Percentiles rank a stretch among this genome's conserved stretches.
These are phyloP conservation scores for Trichophaea hybrida DNA, from an alignment of 2,329 filamentous ascomycete genomes.

Conservation along the genomic window DNA sequence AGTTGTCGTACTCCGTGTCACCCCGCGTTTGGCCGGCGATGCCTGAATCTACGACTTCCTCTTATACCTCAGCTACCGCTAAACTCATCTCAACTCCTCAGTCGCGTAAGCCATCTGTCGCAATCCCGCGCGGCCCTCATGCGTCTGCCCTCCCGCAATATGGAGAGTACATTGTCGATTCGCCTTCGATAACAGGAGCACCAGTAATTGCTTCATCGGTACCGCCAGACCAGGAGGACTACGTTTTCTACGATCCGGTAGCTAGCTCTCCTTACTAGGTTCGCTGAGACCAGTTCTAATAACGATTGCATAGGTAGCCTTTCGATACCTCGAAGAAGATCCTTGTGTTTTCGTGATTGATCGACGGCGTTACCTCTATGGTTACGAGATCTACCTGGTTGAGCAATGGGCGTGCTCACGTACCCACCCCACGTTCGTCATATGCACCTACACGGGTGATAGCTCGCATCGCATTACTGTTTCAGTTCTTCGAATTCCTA, in stretches of 20 bases:
- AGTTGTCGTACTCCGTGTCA: background rate
- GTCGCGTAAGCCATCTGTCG: background rate
- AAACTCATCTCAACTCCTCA: background rate
- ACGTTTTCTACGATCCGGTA: slow-evolving; percentile 23
- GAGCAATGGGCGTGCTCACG: slow-evolving; percentile 97
- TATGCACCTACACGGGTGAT: slow-evolving; percentile 86
- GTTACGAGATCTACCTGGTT: slow-evolving; percentile 87
- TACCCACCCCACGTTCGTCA: slow-evolving; percentile 75
- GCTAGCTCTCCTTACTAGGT: background rate
- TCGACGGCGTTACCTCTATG: slow-evolving; percentile 52
- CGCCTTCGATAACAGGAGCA: background rate
- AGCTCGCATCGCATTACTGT: slow-evolving; percentile 62
- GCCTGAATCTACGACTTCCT: background rate
- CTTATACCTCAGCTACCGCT: background rate
- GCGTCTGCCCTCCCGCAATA: background rate
- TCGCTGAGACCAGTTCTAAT: slow-evolving; percentile 2
- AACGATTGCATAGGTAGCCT: slow-evolving; percentile 22
- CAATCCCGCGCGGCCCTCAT: background rate
- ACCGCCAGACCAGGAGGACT: slow-evolving; percentile 12
- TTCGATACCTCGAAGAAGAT: slow-evolving; percentile 67
- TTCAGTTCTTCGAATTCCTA: slow-evolving; percentile 66
- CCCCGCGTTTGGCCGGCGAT: slow-evolving; percentile 2
- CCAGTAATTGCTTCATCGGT: slow-evolving; percentile 7
- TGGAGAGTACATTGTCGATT: slow-evolving; percentile 1
- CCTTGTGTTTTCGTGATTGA: slow-evolving; percentile 59